Evolutionary conservation across 2,329 filamentous ascomycete species (phyloP).

Genomic region (Trichoderma hamatum): DNA sequence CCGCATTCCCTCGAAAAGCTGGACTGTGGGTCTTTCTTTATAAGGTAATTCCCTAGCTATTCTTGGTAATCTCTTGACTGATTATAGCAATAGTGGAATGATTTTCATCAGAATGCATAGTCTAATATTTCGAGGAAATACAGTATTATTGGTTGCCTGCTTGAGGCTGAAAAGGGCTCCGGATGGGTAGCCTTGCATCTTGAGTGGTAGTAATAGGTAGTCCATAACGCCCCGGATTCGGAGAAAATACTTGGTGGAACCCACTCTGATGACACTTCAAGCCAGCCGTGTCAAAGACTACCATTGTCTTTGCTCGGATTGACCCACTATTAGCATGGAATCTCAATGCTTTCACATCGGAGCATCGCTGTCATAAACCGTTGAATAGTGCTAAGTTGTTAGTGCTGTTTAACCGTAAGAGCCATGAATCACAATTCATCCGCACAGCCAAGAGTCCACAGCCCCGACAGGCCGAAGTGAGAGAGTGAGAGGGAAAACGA

Average conservation of each 20-base stretch:
- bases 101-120: no score
- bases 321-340: not conserved
- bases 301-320: not conserved
- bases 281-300: not conserved
- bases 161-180: not conserved
- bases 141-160: not conserved
- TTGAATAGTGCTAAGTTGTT: not conserved
- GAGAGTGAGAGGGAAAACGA: not conserved
- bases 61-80: no score
- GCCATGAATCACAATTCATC: not conserved
- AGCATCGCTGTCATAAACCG: not conserved
- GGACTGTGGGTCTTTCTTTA: no score
- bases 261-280: not conserved
- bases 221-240: not conserved
- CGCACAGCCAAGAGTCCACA: not conserved
- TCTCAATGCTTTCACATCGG: not conserved
- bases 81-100: no score
- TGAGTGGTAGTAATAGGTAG: not conserved
- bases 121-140: no score
- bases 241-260: not conserved
- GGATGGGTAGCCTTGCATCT: not conserved
- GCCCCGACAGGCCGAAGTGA: constrained; percentile 9
- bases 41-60: no score
- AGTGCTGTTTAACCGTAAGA: not conserved
- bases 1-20: no score